Base-by-base conservation (phyloP, 108 stramenopile genomes). In the Cyclotella kingstonii region DNA sequence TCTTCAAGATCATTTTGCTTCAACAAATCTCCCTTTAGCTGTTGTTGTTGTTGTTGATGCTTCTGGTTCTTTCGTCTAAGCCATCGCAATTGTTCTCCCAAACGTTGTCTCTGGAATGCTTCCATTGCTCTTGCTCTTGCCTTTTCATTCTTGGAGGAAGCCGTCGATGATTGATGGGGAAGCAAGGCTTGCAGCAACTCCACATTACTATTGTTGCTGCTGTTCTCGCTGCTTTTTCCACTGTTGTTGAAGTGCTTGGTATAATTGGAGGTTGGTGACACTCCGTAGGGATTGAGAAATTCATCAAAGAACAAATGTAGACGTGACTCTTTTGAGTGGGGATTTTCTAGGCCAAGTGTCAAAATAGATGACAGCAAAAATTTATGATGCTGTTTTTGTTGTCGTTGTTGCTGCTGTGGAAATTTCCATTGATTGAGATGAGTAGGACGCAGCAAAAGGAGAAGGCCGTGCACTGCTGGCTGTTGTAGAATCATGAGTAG, bases 211-310 rank as follows among this genome's bases (percentile, higher is more conserved):
- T 34, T 29, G 5, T 66, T 35, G 1, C 53, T 50, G 41, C 42
- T 38, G 5, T 46, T 18, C n/a, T 15, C 1, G 4, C 3, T 15
- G 2, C n/a, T 15, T 2, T 18, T 46, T n/a, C n/a, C n/a, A 22
- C 17, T 19, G 30, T 54, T 52, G 27, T 54, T 30, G 18, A 34
- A 41, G 43, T 5, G 1, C n/a, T 29, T 9, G 6, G 28, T 36
- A 9, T 46, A 35, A 50, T 54, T 51, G 48, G 36, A 39, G n/a
- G 15, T n/a, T 8, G 57, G 42, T 15, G 51, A 27, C 26, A 71
- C 41, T 33, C 70, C 70, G 29, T 71, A 71, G 55, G 70, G 70
- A 6, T 61, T 54, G 22, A 63, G 1, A 29, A 71, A 71, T 25
- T 53, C 57, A 17, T 71, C 70, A 47, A 70, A 70, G 41, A 61